Conservation (phyloP, 495 filamentous ascomycete genomes). For the Penicillium arizonense region DNA sequence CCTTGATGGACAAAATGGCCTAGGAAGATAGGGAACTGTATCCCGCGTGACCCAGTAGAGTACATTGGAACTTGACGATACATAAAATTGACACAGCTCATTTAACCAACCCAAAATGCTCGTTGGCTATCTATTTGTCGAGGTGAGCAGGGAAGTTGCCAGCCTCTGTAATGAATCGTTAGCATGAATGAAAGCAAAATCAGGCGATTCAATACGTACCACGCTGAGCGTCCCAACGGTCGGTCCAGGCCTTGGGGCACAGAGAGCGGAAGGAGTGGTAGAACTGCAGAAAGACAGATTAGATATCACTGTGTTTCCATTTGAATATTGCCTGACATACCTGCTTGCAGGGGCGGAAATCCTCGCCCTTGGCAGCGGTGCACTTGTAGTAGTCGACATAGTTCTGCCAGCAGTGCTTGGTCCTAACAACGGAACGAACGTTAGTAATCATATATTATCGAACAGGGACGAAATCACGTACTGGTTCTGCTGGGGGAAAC, state of each 20-base stretch:
- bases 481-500: conserved; percentile 99
- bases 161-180: conserved; percentile 57
- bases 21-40: conserved; percentile 28
- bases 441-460: conserved; percentile 6
- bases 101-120: conserved; percentile 20
- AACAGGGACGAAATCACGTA: conserved; percentile 29
- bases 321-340: conserved; percentile 42
- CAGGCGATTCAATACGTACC: conserved; percentile 58
- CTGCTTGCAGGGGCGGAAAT: conserved; percentile 96
- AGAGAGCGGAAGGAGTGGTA: conserved; percentile 92
- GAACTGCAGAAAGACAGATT: conserved; percentile 60
- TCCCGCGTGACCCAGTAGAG: conserved; percentile 41
- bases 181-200: conserved; percentile 11
- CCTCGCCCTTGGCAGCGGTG: conserved; percentile 96
- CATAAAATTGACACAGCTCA: conserved; percentile 29
- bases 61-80: conserved; percentile 44
- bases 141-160: conserved; percentile 80
- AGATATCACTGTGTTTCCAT: not conserved
- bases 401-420: conserved; percentile 96
- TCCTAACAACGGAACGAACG: conserved; percentile 36
- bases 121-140: conserved; percentile 35
- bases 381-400: conserved; percentile 99
- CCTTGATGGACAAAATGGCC: conserved; percentile 13
- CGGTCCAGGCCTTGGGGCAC: conserved; percentile 92
- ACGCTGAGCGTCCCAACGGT: conserved; percentile 96